phyloP scores from a whole-genome alignment of 805 yeast species.

The Barnettozyma vustinii region DNA sequence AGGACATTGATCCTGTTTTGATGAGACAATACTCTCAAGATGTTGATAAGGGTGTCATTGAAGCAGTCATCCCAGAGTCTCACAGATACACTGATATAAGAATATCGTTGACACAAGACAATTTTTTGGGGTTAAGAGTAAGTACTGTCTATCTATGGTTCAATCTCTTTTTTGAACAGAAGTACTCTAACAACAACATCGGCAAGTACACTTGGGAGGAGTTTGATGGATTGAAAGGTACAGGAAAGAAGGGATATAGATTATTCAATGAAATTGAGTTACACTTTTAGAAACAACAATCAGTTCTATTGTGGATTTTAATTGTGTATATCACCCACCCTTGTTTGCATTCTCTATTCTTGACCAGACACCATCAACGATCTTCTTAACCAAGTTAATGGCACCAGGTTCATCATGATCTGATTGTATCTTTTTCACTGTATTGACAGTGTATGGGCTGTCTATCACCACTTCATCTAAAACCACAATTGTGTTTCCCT shows the following conservation, averaged over 20 bases:
- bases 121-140: background rate
- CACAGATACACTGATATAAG: conserved; percentile 19
- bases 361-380: conserved; percentile 46
- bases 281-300: background rate
- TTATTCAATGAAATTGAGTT: conserved; percentile 38
- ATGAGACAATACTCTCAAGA: background rate
- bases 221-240: conserved; percentile 67
- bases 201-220: conserved; percentile 36
- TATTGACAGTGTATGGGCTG: conserved; percentile 37
- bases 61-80: conserved; percentile 1
- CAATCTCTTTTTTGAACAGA: conserved; percentile 39
- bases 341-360: conserved; percentile 39
- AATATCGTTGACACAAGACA: conserved; percentile 12
- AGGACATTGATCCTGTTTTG: conserved; percentile 1
- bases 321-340: conserved; percentile 39
- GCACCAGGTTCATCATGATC: conserved; percentile 24
- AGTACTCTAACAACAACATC: conserved; percentile 13
- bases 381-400: conserved; percentile 37
- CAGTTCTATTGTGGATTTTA: background rate
- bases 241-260: conserved; percentile 44
- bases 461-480: conserved; percentile 41
- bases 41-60: background rate
- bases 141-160: conserved; percentile 35
- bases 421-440: conserved; percentile 12
- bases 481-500: conserved; percentile 37